Base-by-base conservation (phyloP, 352 stramenopile genomes). In the Globisporangium camurandrum region DNA sequence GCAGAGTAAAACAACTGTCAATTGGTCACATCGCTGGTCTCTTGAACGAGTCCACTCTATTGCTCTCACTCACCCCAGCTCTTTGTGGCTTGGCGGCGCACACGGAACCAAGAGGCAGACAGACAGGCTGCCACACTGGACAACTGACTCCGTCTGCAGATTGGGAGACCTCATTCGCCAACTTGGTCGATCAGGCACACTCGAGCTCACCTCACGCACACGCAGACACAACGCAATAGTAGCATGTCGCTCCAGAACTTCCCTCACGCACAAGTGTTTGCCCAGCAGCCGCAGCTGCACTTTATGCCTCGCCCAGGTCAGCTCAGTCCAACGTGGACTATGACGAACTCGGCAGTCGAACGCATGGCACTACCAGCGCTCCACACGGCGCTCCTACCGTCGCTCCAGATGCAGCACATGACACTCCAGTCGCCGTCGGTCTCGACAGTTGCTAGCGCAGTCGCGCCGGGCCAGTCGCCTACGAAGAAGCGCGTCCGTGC, bases 401-500 rank as follows among this genome's bases (percentile, higher is more conserved):
- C 33, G 36, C 37, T 59, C 46, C 45, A 64, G 49, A 26, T 62
- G 26, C 49, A 62, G 28, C 54, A 46, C 39, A 51, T 61, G 41
- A 51, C 46, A 33, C 47, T 56, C 39, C 48, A 50, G 48, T 58
- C 55, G 27, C 49, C 55, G 16, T 57, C 55, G 9, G 33, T 61
- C 34, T 44, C 56, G 16, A 34, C 42, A 4, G 31, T 58, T 30
- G 36, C 45, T 22, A 36, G 11, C 20, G 20, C 60, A 12, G 45
- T 28, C 11, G 49, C 51, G 6, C 31, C 59, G 0, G 44, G 61
- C 33, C 58, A 66, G 33, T 77, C 69, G 14, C 69, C 69, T 16
- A 63, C 69, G 14, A 88, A 83, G 67, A 88, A 88, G 61, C 76
- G 76, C 49, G 71, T 83, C 54, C 76, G 76, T 23, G 67, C 72